phyloP scores from a whole-genome alignment of 768 basidiomycete species.

The Termitomyces sp. region DNA sequence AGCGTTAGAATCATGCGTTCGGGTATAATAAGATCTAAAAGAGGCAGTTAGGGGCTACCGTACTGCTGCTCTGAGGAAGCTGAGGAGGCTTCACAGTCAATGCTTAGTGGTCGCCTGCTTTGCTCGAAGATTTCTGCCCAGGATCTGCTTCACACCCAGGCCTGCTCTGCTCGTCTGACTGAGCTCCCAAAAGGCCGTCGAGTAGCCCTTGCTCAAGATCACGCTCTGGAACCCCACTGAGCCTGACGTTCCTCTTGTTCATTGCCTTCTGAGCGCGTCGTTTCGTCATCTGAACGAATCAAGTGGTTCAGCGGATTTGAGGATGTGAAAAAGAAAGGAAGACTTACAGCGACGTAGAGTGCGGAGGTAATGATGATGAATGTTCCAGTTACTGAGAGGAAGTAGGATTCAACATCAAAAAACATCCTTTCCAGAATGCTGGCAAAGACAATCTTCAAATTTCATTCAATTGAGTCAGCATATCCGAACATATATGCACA shows the following conservation, averaged over 20 bases:
- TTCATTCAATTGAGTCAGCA: not conserved
- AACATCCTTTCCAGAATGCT: slow-evolving; percentile 59
- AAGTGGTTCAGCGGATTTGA: not conserved
- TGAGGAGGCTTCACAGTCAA: not conserved
- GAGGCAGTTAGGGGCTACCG: too few species aligned
- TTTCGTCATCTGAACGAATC: slow-evolving; percentile 6
- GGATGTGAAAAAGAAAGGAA: not conserved
- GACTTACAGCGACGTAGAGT: slow-evolving; percentile 60
- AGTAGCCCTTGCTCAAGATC: slow-evolving; percentile 12
- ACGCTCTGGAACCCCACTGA: slow-evolving; percentile 2
- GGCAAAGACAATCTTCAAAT: slow-evolving; percentile 60
- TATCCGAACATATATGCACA: not conserved
- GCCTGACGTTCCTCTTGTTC: slow-evolving; percentile 1
- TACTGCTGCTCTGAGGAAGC: not conserved
- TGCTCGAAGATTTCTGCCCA: not conserved
- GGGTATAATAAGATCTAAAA: not conserved
- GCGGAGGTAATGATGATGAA: slow-evolving; percentile 62
- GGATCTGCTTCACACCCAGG: not conserved
- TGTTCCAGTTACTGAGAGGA: slow-evolving; percentile 59
- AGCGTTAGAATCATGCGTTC: not conserved
- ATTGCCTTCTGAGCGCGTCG: not conserved
- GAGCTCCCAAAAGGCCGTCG: slow-evolving; percentile 1
- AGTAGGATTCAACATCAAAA: slow-evolving; percentile 57
- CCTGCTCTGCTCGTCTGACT: not conserved
- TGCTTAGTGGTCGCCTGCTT: not conserved